phyloP scores from a whole-genome alignment of 1,284 basidiomycete species.

The Ceratobasidium sp. region DNA sequence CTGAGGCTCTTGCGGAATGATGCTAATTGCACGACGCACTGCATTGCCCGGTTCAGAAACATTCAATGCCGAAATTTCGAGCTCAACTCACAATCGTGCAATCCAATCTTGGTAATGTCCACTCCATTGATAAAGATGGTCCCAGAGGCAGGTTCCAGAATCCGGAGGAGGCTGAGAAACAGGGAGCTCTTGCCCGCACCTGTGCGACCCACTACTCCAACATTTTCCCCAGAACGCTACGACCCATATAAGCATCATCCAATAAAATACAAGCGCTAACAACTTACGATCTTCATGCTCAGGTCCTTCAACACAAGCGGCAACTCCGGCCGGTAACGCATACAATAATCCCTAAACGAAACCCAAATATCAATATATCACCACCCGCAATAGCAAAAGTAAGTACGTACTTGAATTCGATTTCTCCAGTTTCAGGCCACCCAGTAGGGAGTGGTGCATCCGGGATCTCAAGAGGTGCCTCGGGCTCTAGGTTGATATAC shows the following conservation, averaged over 20 bases:
- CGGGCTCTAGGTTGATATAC: conserved; percentile 78
- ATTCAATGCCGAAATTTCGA: conserved; percentile 33
- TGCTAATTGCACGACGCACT: conserved; percentile 82
- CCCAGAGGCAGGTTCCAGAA: conserved; percentile 84
- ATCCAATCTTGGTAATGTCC: conserved; percentile 83
- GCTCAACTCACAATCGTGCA: conserved; percentile 72
- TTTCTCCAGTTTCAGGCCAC: conserved; percentile 82
- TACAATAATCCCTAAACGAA: conserved; percentile 71
- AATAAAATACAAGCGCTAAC: background rate
- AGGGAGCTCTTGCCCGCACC: conserved; percentile 93
- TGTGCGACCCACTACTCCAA: conserved; percentile 88
- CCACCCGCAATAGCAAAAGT: background rate
- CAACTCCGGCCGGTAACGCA: conserved; percentile 84
- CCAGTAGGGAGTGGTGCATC: conserved; percentile 66
- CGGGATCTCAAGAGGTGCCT: conserved; percentile 79
- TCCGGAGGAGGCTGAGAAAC: conserved; percentile 73
- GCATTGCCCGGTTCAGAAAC: background rate
- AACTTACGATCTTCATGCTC: conserved; percentile 68
- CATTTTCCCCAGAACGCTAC: conserved; percentile 67
- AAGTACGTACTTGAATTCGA: conserved; percentile 74
- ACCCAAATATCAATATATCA: background rate
- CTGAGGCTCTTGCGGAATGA: conserved; percentile 78
- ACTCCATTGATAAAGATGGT: conserved; percentile 85
- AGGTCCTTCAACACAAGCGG: conserved; percentile 82
- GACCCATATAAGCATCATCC: background rate